Evolutionary conservation across 2,329 filamentous ascomycete species (phyloP).

Genomic region (Ascochyta koolunga): DNA sequence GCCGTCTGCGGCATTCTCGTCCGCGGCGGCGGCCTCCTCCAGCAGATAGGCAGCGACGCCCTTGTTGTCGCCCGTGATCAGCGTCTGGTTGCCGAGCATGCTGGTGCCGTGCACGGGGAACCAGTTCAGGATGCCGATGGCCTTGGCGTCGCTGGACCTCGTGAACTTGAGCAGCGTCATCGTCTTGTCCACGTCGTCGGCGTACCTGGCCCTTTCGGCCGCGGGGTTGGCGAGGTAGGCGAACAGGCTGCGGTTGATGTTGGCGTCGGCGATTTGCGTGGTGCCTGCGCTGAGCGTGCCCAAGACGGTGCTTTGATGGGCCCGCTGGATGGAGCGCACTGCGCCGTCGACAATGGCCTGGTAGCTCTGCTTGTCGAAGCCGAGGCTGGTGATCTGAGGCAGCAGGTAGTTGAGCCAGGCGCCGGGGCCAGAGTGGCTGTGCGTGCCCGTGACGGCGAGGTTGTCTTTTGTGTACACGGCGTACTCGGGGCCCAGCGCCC

Average conservation of each 20-base stretch:
- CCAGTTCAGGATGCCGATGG: conserved; percentile 84
- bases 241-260: conserved; percentile 87
- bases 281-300: conserved; percentile 75
- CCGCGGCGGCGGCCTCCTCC: conserved; percentile 66
- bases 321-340: conserved; percentile 78
- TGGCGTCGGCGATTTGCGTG: conserved; percentile 73
- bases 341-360: conserved; percentile 87
- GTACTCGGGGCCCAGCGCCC: conserved; percentile 72
- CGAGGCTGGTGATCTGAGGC: conserved; percentile 86
- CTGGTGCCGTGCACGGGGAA: conserved; percentile 93
- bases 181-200: conserved; percentile 71
- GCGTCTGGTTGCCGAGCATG: conserved; percentile 87
- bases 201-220: conserved; percentile 74
- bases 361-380: conserved; percentile 87
- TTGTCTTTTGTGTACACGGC: conserved; percentile 78
- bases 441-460: conserved; percentile 87
- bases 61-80: conserved; percentile 95
- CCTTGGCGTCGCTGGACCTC: conserved; percentile 74
- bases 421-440: conserved; percentile 89
- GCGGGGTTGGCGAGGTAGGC: conserved; percentile 87
- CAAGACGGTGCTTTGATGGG: conserved; percentile 73
- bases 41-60: conserved; percentile 87
- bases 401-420: conserved; percentile 95
- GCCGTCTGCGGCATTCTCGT: conserved; percentile 59
- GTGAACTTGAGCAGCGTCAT: conserved; percentile 82